Conservation (phyloP, 148 eudicot species). For the Tetragonia tetragonoides region DNA sequence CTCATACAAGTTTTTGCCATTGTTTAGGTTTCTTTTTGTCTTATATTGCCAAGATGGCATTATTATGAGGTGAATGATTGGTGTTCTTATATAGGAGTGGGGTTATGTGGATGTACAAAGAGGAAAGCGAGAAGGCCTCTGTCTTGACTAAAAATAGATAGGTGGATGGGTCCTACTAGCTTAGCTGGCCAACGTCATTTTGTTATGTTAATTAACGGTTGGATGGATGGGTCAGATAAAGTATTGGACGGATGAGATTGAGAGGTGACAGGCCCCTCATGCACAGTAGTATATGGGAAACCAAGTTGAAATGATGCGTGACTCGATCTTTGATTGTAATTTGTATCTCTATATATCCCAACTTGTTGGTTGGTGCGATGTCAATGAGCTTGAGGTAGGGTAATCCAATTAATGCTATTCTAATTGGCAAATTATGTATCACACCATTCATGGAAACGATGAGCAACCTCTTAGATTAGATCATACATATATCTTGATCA, state of each 20-base stretch:
- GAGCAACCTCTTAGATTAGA: no score
- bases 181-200: constrained; percentile 4
- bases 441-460: no score
- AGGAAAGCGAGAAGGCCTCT: neutral
- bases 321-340: neutral
- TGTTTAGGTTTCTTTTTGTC: neutral
- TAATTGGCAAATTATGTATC: neutral
- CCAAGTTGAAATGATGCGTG: constrained; percentile 17
- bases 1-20: neutral
- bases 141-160: constrained; percentile 11
- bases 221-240: neutral
- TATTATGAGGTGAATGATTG: constrained; percentile 24
- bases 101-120: constrained; percentile 2
- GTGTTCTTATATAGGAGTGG: constrained; percentile 2
- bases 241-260: constrained; percentile 19
- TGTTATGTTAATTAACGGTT: constrained; percentile 18
- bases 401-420: neutral
- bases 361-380: constrained; percentile 22
- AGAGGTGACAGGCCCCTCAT: neutral
- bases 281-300: neutral
- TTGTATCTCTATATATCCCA: constrained; percentile 1
- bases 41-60: neutral
- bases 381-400: constrained; percentile 10
- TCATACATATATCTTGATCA: no score
- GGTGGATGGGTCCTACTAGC: constrained; percentile 3